Evolutionary conservation across 176 grass and related monocot species (phyloP).

Genomic region (Tillandsia fasciculata): DNA sequence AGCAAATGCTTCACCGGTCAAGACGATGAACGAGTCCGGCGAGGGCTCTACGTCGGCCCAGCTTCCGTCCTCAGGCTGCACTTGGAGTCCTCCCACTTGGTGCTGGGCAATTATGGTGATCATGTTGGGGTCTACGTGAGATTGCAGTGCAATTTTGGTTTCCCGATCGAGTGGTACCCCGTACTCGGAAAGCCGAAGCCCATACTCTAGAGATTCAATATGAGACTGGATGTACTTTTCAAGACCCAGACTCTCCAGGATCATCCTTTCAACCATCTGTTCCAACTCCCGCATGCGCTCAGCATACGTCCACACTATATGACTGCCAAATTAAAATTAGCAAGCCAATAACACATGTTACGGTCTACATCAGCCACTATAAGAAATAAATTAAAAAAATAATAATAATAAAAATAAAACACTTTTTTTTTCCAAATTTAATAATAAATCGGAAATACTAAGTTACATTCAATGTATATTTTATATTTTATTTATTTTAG

Average conservation of each 20-base stretch:
- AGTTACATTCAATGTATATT: too few species aligned
- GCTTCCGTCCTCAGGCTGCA: slow-evolving; percentile 20
- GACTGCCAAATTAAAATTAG: background rate
- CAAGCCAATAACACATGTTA: too few species aligned
- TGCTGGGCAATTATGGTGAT: slow-evolving; percentile 27
- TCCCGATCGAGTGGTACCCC: slow-evolving; percentile 16
- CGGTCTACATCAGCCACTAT: background rate
- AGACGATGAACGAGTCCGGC: slow-evolving; percentile 22
- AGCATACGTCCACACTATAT: slow-evolving; percentile 13
- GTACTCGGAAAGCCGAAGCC: slow-evolving; percentile 12
- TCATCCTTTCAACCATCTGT: slow-evolving; percentile 26
- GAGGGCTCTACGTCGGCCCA: slow-evolving; percentile 15
- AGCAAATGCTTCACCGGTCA: slow-evolving; percentile 17
- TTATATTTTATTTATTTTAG: too few species aligned
- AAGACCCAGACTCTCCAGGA: slow-evolving; percentile 24
- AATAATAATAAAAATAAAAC: too few species aligned
- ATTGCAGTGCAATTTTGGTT: slow-evolving; percentile 11
- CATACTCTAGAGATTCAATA: slow-evolving; percentile 18
- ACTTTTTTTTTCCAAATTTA: too few species aligned
- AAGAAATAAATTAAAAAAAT: background rate
- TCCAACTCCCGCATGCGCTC: slow-evolving; percentile 17
- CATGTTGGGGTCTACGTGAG: slow-evolving; percentile 19
- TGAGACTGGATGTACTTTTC: slow-evolving; percentile 22
- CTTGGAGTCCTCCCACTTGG: slow-evolving; percentile 19
- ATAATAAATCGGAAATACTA: too few species aligned